These are phyloP conservation scores for Chlorella variabilis DNA, from an alignment of 163 green algal genomes.

Conservation along the genomic window DNA sequence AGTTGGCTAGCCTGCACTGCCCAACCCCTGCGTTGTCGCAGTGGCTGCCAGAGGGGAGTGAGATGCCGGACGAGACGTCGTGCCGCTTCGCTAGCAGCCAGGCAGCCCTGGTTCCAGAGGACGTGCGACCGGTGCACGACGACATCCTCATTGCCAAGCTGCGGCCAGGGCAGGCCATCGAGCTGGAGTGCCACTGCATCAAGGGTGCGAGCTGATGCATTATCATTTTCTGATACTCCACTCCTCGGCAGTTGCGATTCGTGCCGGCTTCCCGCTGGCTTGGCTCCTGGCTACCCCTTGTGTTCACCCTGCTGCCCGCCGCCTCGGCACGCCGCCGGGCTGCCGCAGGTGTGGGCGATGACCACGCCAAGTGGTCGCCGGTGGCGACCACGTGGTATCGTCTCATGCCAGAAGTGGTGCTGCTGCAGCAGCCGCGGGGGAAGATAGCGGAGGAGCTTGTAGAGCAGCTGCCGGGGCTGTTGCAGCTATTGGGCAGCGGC, in stretches of 20 bases:
- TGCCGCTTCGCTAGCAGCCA: slow-evolving; percentile 81
- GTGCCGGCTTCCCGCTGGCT: no score
- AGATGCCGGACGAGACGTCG: slow-evolving; percentile 90
- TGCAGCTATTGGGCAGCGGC: slow-evolving; percentile 38
- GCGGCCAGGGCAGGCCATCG: slow-evolving; percentile 85
- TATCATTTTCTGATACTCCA: no score
- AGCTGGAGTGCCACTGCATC: slow-evolving; percentile 92
- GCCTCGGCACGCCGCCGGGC: no score
- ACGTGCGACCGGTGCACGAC: slow-evolving; percentile 66
- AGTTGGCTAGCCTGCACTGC: no score
- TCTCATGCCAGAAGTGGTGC: slow-evolving; percentile 87
- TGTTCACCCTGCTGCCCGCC: no score
- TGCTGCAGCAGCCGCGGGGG: slow-evolving; percentile 60
- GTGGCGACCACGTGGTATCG: slow-evolving; percentile 97
- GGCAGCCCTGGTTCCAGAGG: slow-evolving; percentile 49
- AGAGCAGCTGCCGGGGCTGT: slow-evolving; percentile 40
- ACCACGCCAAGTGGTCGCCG: slow-evolving; percentile 98
- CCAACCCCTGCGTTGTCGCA: slow-evolving; percentile 52
- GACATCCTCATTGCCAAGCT: slow-evolving; percentile 98
- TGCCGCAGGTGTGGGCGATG: slow-evolving; percentile 71
- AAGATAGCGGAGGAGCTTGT: slow-evolving; percentile 10
- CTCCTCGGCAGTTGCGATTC: no score
- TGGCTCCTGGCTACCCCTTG: no score
- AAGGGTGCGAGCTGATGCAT: slow-evolving; percentile 65
- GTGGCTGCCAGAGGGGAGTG: slow-evolving; percentile 90